Conservation (phyloP, 306 rosid species). For the Psophocarpus tetragonolobus region DNA sequence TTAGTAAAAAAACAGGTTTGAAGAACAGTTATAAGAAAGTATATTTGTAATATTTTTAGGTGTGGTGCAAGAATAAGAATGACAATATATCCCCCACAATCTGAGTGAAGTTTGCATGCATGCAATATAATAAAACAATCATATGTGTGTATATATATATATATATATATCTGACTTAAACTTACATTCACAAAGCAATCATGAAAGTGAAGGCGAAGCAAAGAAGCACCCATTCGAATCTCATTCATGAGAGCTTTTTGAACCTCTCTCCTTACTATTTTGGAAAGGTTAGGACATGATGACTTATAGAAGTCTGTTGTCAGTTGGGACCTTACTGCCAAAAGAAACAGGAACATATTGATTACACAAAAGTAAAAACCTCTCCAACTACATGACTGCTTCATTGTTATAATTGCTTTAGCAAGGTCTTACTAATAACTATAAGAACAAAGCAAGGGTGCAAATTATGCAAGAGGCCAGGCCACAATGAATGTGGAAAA, state of each 20-base stretch:
- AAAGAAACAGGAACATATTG: constrained; percentile 42
- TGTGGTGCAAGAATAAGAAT: not conserved
- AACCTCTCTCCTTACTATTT: constrained; percentile 60
- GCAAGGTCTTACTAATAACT: constrained; percentile 1
- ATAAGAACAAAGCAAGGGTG: not conserved
- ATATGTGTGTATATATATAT: too few relatives aligned
- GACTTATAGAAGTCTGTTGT: constrained; percentile 62
- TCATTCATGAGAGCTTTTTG: constrained; percentile 56
- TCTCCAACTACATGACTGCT: constrained; percentile 19
- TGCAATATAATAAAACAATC: not conserved
- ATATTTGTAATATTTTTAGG: too few relatives aligned
- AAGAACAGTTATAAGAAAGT: too few relatives aligned
- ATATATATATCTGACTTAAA: too few relatives aligned
- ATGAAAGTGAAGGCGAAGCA: constrained; percentile 90
- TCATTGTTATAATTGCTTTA: constrained; percentile 37
- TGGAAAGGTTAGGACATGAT: constrained; percentile 60
- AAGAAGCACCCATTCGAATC: constrained; percentile 83
- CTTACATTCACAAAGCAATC: constrained; percentile 92
- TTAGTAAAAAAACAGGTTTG: too few relatives aligned
- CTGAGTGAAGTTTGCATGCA: not conserved
- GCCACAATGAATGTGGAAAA: constrained; percentile 17
- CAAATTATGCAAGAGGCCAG: constrained; percentile 21
- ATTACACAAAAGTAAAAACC: constrained; percentile 36
- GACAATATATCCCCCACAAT: not conserved
- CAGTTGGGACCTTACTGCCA: constrained; percentile 54